Evolutionary conservation across 805 yeast genomes (phyloP), one percentile per base, ranked within the genome.

Genomic region (Candida pseudofarinosa): DNA sequence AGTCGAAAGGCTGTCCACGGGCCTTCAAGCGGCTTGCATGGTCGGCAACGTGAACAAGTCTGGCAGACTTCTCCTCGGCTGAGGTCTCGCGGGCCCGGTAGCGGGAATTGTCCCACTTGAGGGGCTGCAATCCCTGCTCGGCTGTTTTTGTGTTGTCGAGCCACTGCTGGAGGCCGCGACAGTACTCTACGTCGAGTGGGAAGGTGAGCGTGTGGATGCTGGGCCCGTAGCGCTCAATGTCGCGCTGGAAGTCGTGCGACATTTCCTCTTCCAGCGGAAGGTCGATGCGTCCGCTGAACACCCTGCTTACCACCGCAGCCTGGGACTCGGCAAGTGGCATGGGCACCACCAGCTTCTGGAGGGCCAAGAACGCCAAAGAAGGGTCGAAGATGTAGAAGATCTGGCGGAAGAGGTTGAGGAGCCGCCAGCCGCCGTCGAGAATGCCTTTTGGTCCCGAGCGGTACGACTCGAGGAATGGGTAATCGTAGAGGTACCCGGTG

Each of bases 151-250:
- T 32, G 7, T 32, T n/a, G 19, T 48, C 52, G 19, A 55, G 46
- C 16, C 45, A 31, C 7, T 43, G 19, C 31, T 48, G 49, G 38
- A 77, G 59, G 39, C 65, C 63, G 49, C 74, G 74, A 51, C 79
- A 74, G 56, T 81, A 85, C 19, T 75, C 76, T 1, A 76, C 79
- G 50, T 85, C 93, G 37, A 62, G 62, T 8, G 87, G 86, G 49
- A 59, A 71, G 13, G 63, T 65, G 57, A 83, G 55, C 44, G 71
- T 75, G 53, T 65, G 70, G 50, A 60, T 57, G 7, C 50, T 53
- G 14, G 33, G 26, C 1, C 69, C 70, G 39, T 56, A 56, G 17
- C 32, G 48, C 4, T 38, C 49, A 4, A 56, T 37, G 42, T 74
- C 69, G 18, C 47, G 45, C 8, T 47, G 44, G 43, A 69, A 71